Percentiles rank a stretch among this genome's conserved stretches.
phyloP scores from a whole-genome alignment of 2,329 filamentous ascomycete species.

The Pseudogymnoascus sp. region DNA sequence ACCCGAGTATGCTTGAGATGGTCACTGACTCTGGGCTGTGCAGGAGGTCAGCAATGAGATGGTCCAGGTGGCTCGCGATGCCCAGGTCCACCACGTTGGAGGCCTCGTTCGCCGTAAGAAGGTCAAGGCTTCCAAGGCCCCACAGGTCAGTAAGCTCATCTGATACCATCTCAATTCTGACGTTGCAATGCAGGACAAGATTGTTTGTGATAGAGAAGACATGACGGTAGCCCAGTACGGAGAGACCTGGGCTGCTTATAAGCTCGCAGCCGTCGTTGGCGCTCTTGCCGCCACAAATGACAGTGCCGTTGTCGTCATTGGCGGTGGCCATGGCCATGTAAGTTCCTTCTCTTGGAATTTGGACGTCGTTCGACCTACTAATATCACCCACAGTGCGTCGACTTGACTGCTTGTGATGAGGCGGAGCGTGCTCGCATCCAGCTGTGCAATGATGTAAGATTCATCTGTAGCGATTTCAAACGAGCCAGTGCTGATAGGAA shows the following conservation, averaged over 20 bases:
- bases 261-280: slow-evolving; percentile 3
- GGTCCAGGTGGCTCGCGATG: neutral
- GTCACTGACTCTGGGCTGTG: neutral
- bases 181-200: neutral
- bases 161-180: neutral
- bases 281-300: neutral
- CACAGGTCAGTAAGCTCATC: neutral
- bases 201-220: slow-evolving; percentile 2
- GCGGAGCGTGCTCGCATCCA: slow-evolving; percentile 4
- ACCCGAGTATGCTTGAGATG: neutral
- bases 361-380: neutral
- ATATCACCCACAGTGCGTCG: neutral
- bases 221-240: neutral
- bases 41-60: neutral
- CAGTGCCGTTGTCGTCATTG: neutral
- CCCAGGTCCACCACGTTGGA: slow-evolving; percentile 4
- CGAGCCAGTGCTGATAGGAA: neutral
- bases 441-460: neutral
- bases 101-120: neutral
- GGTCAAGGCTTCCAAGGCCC: neutral
- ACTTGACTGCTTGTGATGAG: slow-evolving; percentile 9
- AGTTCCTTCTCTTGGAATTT: neutral
- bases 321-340: neutral
- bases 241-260: slow-evolving; percentile 8
- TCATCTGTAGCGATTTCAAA: neutral